Base-by-base conservation (phyloP, 768 basidiomycete genomes). In the Gymnopilus dilepis region DNA sequence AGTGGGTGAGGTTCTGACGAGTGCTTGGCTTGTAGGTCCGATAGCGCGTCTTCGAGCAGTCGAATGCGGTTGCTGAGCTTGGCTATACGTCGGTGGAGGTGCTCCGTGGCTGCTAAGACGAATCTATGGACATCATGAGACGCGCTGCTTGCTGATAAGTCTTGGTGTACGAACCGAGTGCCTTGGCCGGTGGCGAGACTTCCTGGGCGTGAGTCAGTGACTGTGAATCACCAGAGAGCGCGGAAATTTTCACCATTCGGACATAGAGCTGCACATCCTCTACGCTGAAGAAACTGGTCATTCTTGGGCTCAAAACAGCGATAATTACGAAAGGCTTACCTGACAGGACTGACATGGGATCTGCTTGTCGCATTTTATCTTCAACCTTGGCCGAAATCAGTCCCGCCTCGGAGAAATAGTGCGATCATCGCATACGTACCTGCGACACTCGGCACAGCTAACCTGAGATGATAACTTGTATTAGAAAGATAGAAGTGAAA, bases 331-430 rank as follows among this genome's bases (percentile, higher is more conserved):
- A 55, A 33, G 22, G 72, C 78, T 41, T 70, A 86, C 88, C 78
- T 86, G 85, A 71, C 90, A 91, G 0, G 89, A 89, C 70, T 90
- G 87, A 70, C 90, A 91, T 9, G 90, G 90, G 56, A 91, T 88
- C 65, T 88, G 83, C 78, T 91, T 91, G 83, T 91, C 88, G 77
- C 90, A 92, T 70, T 90, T 90, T 72, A 92, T 90, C 81, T 91
- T 88, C 67, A 92, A 79, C 67, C 90, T 84, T 51, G 15, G 21
- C 41, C 26, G 52, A 55, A 58, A 58, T 67, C 47, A 68, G 67
- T 60, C 58, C 61, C 30, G 47, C 26, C 37, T 52, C 52, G 31
- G 26, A 22, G 45, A 24, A 50, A 37, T 17, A 40, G 74, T 74
- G 77, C 79, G 80, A 77, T 81, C 78, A 85, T 84, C 88, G 83